phyloP scores from a whole-genome alignment of 768 basidiomycete species.

The Mycena venus region DNA sequence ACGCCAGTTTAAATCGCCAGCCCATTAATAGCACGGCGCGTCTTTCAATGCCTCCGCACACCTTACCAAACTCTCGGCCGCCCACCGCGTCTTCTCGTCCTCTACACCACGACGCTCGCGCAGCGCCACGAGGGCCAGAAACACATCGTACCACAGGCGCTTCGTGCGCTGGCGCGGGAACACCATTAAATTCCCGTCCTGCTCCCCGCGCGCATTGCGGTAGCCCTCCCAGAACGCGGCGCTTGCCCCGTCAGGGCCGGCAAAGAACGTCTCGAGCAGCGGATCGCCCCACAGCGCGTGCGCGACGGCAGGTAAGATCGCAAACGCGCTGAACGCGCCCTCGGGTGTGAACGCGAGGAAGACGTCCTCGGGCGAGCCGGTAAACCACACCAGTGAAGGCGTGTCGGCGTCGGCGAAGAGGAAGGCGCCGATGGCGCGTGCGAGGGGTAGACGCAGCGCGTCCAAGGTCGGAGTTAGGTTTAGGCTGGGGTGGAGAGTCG shows the following conservation, averaged over 20 bases:
- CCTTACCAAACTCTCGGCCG: slow-evolving; percentile 54
- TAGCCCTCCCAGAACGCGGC: slow-evolving; percentile 74
- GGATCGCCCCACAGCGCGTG: slow-evolving; percentile 85
- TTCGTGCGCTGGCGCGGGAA: slow-evolving; percentile 82
- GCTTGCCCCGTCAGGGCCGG: slow-evolving; percentile 52
- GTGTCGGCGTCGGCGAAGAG: slow-evolving; percentile 85
- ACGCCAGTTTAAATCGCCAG: background rate
- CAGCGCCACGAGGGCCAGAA: slow-evolving; percentile 69
- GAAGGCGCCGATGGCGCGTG: slow-evolving; percentile 80
- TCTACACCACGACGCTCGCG: slow-evolving; percentile 47
- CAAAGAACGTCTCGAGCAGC: slow-evolving; percentile 75
- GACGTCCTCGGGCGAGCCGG: slow-evolving; percentile 70
- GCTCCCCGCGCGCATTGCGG: slow-evolving; percentile 59
- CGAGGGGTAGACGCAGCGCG: slow-evolving; percentile 62
- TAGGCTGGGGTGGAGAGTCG: slow-evolving; percentile 41
- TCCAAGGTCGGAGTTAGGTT: slow-evolving; percentile 47
- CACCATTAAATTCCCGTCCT: slow-evolving; percentile 52
- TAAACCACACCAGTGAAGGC: slow-evolving; percentile 76
- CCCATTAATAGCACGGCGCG: slow-evolving; percentile 61
- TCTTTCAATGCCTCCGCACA: slow-evolving; percentile 59
- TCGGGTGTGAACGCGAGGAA: slow-evolving; percentile 54
- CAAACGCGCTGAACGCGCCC: slow-evolving; percentile 47
- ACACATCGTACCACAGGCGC: slow-evolving; percentile 81
- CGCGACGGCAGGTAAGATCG: slow-evolving; percentile 63
- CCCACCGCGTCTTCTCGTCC: slow-evolving; percentile 52